A percentile compares a stretch with the other conserved stretches of the same genome.
phyloP scores from a whole-genome alignment of 176 grass and related monocot species.

The Oryza longistaminata region DNA sequence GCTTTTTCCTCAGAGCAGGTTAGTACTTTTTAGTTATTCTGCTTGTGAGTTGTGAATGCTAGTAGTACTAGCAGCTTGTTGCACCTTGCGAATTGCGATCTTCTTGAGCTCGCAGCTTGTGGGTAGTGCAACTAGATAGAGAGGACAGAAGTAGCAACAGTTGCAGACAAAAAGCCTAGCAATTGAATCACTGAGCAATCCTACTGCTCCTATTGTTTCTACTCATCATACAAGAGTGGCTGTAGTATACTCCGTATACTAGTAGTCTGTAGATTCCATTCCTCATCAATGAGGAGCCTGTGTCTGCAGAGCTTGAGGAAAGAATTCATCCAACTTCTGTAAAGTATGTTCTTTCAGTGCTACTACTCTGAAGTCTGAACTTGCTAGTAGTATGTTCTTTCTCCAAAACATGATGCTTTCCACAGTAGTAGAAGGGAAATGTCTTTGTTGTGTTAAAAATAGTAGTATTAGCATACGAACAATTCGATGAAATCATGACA shows the following conservation, averaged over 20 bases:
- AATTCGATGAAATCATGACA: background rate
- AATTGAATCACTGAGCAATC: slow-evolving; percentile 27
- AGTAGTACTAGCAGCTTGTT: background rate
- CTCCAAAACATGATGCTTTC: background rate
- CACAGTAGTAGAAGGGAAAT: background rate
- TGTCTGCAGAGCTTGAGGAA: slow-evolving; percentile 14
- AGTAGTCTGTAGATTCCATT: slow-evolving; percentile 30
- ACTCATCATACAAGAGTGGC: background rate
- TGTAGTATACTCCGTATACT: background rate
- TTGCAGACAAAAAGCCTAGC: slow-evolving; percentile 49
- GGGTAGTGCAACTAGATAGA: slow-evolving; percentile 30
- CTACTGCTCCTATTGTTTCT: background rate
- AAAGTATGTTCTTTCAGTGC: background rate
- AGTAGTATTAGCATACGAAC: too few species aligned
- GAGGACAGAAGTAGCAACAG: slow-evolving; percentile 22
- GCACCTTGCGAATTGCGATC: slow-evolving; percentile 32
- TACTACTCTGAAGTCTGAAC: background rate
- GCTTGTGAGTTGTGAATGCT: background rate
- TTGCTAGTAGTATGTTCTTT: background rate
- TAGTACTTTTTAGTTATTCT: slow-evolving; percentile 1
- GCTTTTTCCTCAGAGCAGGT: background rate
- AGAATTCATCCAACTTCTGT: background rate
- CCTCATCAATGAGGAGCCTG: slow-evolving; percentile 32
- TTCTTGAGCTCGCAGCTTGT: slow-evolving; percentile 33
- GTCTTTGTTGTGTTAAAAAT: background rate